Percentiles rank a stretch among this genome's conserved stretches.
Evolutionary conservation across 2,329 filamentous ascomycete genomes (phyloP).

Genomic region (Pseudopyrenochaeta lycopersici): DNA sequence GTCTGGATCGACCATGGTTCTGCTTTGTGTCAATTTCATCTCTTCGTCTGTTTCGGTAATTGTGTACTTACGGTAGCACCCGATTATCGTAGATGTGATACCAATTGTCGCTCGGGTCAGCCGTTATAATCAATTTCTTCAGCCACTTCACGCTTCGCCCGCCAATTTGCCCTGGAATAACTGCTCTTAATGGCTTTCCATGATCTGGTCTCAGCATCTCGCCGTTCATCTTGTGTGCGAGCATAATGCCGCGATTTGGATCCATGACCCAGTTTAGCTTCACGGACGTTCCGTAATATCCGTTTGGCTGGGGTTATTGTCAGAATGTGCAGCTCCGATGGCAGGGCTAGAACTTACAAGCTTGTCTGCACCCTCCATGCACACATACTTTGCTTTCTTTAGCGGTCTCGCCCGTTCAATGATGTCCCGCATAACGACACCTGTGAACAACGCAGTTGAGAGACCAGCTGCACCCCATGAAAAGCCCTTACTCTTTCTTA

Average conservation of each 20-base stretch:
- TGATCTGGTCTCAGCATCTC: constrained; percentile 83
- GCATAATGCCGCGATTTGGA: constrained; percentile 81
- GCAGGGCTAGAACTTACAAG: constrained; percentile 55
- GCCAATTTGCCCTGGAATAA: constrained; percentile 91
- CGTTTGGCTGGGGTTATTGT: constrained; percentile 70
- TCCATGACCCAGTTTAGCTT: constrained; percentile 91
- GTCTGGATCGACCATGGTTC: constrained; percentile 83
- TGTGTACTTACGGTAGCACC: constrained; percentile 71
- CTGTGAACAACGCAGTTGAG: constrained; percentile 88
- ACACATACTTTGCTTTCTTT: constrained; percentile 80
- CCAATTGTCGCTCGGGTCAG: constrained; percentile 86
- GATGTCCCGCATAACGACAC: constrained; percentile 77
- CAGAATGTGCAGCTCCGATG: constrained; percentile 2
- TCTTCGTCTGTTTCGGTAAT: not conserved
- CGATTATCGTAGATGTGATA: constrained; percentile 95
- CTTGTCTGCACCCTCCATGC: constrained; percentile 90
- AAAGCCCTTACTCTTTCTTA: constrained; percentile 91
- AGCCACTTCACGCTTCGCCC: constrained; percentile 95
- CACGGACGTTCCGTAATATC: constrained; percentile 86
- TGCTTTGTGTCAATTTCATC: constrained; percentile 27
- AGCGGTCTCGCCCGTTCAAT: constrained; percentile 73
- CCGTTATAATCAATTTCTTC: constrained; percentile 80
- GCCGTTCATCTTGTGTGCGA: constrained; percentile 92
- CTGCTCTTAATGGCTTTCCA: constrained; percentile 80
- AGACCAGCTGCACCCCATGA: constrained; percentile 91